Conservation (phyloP, 495 filamentous ascomycete genomes). For the Alectoria sarmentosa region DNA sequence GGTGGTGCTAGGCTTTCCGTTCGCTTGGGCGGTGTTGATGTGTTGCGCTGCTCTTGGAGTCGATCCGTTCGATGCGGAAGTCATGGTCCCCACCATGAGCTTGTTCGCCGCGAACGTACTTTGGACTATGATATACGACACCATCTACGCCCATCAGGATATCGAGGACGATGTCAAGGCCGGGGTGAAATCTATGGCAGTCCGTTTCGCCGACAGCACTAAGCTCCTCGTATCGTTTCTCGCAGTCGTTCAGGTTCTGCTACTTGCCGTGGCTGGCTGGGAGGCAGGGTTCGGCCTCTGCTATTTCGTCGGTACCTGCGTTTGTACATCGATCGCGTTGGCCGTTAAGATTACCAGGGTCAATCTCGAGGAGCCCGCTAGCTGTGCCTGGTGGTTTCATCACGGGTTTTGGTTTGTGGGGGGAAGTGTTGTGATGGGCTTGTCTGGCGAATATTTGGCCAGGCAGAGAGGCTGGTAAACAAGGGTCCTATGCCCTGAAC, state of each 20-base stretch:
- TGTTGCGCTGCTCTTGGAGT: neutral
- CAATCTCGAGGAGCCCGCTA: slow-evolving; percentile 3
- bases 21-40: slow-evolving; percentile 1
- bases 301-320: neutral
- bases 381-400: slow-evolving; percentile 6
- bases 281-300: neutral
- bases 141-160: slow-evolving; percentile 9
- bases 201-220: too few relatives aligned
- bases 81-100: neutral
- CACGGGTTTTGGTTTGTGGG: slow-evolving; percentile 9
- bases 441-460: too few relatives aligned
- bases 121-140: slow-evolving; percentile 7
- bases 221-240: too few relatives aligned
- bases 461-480: too few relatives aligned
- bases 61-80: neutral
- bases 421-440: neutral
- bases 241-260: neutral
- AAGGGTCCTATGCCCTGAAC: too few relatives aligned
- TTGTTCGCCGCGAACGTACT: neutral
- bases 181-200: slow-evolving; percentile 5
- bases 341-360: neutral
- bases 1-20: slow-evolving; percentile 7
- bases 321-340: neutral
- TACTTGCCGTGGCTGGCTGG: slow-evolving; percentile 5
- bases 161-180: slow-evolving; percentile 1